Evolutionary conservation across 2,329 filamentous ascomycete species (phyloP).

Genomic region (Fonsecaea erecta): DNA sequence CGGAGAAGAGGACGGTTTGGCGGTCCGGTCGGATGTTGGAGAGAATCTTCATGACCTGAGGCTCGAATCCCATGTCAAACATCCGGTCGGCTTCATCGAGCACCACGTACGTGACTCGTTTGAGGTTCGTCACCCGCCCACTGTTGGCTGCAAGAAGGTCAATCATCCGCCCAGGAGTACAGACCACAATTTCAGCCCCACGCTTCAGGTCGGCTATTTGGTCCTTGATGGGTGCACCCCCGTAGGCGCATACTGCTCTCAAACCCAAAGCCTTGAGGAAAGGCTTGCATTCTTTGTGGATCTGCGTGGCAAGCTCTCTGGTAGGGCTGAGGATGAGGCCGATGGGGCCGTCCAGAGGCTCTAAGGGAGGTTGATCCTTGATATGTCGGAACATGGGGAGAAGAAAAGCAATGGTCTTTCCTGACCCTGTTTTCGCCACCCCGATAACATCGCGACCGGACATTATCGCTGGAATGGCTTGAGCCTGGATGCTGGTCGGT

Average conservation of each 20-base stretch:
- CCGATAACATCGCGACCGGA: conserved; percentile 94
- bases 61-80: conserved; percentile 99
- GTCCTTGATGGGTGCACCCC: conserved; percentile 93
- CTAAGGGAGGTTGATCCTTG: conserved; percentile 84
- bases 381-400: conserved; percentile 98
- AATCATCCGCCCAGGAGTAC: conserved; percentile 93
- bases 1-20: conserved; percentile 94
- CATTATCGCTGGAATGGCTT: conserved; percentile 94
- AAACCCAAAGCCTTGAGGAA: conserved; percentile 87
- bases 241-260: conserved; percentile 88
- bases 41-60: conserved; percentile 96
- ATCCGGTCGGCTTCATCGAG: conserved; percentile 97
- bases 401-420: conserved; percentile 94
- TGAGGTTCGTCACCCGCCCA: conserved; percentile 90
- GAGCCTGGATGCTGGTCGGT: conserved; percentile 92
- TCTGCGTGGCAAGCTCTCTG: conserved; percentile 89
- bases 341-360: conserved; percentile 83
- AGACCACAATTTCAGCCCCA: conserved; percentile 92
- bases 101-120: conserved; percentile 88
- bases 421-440: conserved; percentile 95
- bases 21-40: conserved; percentile 87
- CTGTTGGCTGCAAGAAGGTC: conserved; percentile 92
- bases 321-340: conserved; percentile 92
- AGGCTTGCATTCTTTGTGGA: conserved; percentile 91
- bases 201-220: conserved; percentile 96